These are phyloP conservation scores for Phycomyces nitens DNA, from an alignment of 192 early-diverging fungal genomes.

Conservation along the genomic window DNA sequence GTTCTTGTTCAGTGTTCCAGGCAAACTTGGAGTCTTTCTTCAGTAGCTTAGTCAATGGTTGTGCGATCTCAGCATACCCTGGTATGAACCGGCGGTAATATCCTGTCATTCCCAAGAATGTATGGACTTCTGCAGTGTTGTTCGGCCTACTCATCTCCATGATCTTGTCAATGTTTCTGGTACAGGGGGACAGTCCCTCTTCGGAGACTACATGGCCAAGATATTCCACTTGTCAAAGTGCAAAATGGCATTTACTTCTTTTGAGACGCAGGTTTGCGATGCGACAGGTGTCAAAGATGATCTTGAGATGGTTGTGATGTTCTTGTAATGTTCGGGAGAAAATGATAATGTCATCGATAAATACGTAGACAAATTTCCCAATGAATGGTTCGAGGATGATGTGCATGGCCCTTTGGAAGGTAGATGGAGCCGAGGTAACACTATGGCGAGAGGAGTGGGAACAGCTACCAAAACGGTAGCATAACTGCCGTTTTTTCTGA, in stretches of 20 bases:
- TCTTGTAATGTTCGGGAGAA: constrained; percentile 26
- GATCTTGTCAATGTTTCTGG: background rate
- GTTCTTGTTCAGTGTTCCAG: background rate
- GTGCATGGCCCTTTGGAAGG: constrained; percentile 39
- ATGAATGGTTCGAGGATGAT: background rate
- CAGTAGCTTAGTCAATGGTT: constrained; percentile 21
- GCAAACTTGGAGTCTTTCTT: constrained; percentile 23
- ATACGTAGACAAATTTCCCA: constrained; percentile 16
- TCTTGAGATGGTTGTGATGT: constrained; percentile 10
- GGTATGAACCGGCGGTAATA: constrained; percentile 35
- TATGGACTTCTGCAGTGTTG: constrained; percentile 14
- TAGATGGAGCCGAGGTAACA: constrained; percentile 60
- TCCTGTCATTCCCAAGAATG: constrained; percentile 34
- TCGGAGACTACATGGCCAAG: too few species aligned
- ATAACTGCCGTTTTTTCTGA: too few species aligned
- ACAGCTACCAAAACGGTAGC: too few species aligned
- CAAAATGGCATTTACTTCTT: background rate
- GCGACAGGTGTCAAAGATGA: constrained; percentile 17
- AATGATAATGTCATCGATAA: constrained; percentile 35
- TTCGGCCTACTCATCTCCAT: constrained; percentile 22
- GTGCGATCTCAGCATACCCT: constrained; percentile 29
- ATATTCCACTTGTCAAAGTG: too few species aligned
- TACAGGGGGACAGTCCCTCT: background rate
- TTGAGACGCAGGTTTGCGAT: background rate
- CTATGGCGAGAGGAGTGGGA: too few species aligned